Base-by-base conservation (phyloP, 768 basidiomycete species). In the Agrocybe praecox region DNA sequence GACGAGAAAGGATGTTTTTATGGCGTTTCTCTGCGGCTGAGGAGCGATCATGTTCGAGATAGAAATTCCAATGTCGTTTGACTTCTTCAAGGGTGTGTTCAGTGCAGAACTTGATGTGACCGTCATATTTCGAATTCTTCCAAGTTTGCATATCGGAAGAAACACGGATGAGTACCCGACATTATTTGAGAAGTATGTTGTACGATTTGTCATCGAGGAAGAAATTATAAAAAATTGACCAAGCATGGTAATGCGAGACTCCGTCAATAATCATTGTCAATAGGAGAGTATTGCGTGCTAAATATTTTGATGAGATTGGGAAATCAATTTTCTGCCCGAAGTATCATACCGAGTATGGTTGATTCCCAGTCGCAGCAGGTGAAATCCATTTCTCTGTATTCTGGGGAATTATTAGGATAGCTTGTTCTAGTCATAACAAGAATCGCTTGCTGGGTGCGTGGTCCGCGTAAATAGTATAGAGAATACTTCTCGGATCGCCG, bases 301-400 rank as follows among this genome's bases (percentile, higher is more conserved):
- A 2, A 24, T 2, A n/a, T 17, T 45, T 21, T 29, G 44, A 33
- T 17, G 40, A 32, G 23, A 21, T 52, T 34, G 24, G 23, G 15
- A 9, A 17, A n/a, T 42, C 24, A 26, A 34, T 21, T 40, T 26
- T 21, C 45, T 18, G 17, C n/a, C n/a, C 22, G 15, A 44, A 23
- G 14, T 33, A 15, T 36, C 12, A 1, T 32, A 80, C 82, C 79
- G 42, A 83, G 59, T 17, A 81, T 65, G 0, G 74, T 81, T 2
- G 80, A 74, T 33, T 84, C 81, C 43, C 69, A 62, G 65, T 84
- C 81, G 52, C 78, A 80, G 53, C 80, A 83, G 14, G 82, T 84
- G 47, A 82, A 75, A 60, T 83, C 81, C 17, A 81, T 59, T 1
- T 52, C 46, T 24, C 79, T 71, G 24, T 24, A 22, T 19, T 49